Base-by-base conservation (phyloP, 495 filamentous ascomycete genomes). In the Acidiella bohemica region DNA sequence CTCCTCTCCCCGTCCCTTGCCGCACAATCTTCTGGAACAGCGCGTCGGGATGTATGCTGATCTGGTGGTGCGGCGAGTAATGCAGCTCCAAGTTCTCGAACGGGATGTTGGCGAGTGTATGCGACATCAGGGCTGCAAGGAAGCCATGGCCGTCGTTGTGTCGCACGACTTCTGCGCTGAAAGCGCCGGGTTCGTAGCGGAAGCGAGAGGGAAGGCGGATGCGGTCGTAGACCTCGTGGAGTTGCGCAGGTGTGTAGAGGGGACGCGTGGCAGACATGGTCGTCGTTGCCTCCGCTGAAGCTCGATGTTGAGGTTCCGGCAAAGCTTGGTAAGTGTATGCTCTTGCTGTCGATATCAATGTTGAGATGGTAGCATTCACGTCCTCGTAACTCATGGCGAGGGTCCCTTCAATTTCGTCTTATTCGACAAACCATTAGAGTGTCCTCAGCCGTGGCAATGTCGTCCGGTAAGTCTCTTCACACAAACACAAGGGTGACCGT, bases 21-120 rank as follows among this genome's bases (percentile, higher is more conserved):
- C 47, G 57, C 19, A 87, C 67, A 17, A 86, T 67, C 57, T 85
- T 85, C 2, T 63, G 35, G 51, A 71, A 86, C 7, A 86, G 54
- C 24, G 61, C 57, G 14, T 71, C 56, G 0, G 73, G 71, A 25
- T 72, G 58, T 2, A 85, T 60, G 0, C 68, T 66, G 4, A 79
- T 58, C 0, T 55, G 42, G 35, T 73, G 68, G 2, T 63, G 56
- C 0, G 51, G 41, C 0, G 68, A 81, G 53, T 76, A 73, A 44
- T 76, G 71, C 1, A 76, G 50, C 10, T 58, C 53, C 2, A 76
- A 53, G 46, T 80, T 84, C 48, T 87, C 82, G 35, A 84, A 85
- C 1, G 81, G 80, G 16, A 84, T 67, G 6, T 59, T 58, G 0
- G 72, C 63, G 22, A 83, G 62, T 36, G 76, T 74, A 29, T 67